Evolutionary conservation across 306 rosid species (phyloP).

Genomic region (Cicer bijugum): DNA sequence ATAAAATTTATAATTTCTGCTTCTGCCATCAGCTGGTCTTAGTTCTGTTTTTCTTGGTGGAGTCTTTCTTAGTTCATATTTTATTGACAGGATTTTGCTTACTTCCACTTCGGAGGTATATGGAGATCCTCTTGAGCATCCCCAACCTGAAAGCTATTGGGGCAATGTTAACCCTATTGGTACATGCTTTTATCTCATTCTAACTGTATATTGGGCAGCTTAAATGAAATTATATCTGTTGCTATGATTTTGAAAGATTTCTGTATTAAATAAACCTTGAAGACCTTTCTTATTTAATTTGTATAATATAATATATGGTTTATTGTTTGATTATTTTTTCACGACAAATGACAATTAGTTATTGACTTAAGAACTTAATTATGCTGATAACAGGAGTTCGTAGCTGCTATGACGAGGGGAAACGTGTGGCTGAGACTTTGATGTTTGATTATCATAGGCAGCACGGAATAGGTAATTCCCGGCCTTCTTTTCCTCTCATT

Average conservation of each 20-base stretch:
- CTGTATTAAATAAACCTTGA: slow-evolving; percentile 21
- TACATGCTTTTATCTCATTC: slow-evolving; percentile 50
- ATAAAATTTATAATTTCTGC: slow-evolving; percentile 18
- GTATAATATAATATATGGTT: slow-evolving; percentile 8
- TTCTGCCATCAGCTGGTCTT: slow-evolving; percentile 35
- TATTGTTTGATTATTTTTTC: slow-evolving; percentile 27
- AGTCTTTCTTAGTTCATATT: slow-evolving; percentile 36
- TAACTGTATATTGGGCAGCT: slow-evolving; percentile 34
- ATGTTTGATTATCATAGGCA: slow-evolving; percentile 99
- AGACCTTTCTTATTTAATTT: slow-evolving; percentile 10
- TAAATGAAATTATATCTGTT: slow-evolving; percentile 19
- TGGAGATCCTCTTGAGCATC: slow-evolving; percentile 96
- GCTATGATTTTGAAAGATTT: slow-evolving; percentile 24
- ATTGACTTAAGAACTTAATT: slow-evolving; percentile 24
- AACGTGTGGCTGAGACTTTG: slow-evolving; percentile 98
- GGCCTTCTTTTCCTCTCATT: slow-evolving; percentile 29
- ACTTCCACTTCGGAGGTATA: slow-evolving; percentile 97
- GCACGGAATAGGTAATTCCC: slow-evolving; percentile 76
- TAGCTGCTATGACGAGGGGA: slow-evolving; percentile 98
- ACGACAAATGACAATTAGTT: slow-evolving; percentile 6
- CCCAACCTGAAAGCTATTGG: slow-evolving; percentile 93
- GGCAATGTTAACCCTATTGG: slow-evolving; percentile 99
- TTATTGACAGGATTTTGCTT: slow-evolving; percentile 79
- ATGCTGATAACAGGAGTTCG: slow-evolving; percentile 73
- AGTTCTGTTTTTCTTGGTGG: not conserved